These are phyloP conservation scores for Camelina sativa DNA, from an alignment of 345 rosid species.

Conservation along the genomic window DNA sequence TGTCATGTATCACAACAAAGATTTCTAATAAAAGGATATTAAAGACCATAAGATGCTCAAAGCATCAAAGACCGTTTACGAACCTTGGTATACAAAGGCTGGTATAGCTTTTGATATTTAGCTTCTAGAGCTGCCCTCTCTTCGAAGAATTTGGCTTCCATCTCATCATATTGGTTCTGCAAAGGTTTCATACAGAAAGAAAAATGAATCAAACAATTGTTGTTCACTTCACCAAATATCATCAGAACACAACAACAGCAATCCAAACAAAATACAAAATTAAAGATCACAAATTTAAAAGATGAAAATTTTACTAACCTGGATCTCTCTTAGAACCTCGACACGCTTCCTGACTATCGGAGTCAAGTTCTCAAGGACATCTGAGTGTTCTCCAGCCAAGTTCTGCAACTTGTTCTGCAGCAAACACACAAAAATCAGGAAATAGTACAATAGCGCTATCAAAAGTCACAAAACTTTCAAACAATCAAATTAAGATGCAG, in stretches of 20 bases:
- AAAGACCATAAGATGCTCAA: not conserved
- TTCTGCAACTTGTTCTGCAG: constrained; percentile 76
- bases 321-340: constrained; percentile 86
- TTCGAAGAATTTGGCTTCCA: constrained; percentile 87
- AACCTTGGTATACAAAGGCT: constrained; percentile 84
- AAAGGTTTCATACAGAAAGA: not conserved
- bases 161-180: constrained; percentile 81
- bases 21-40: not conserved
- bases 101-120: constrained; percentile 86
- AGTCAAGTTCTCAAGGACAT: constrained; percentile 66
- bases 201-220: not conserved
- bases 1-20: not conserved
- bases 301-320: constrained; percentile 49
- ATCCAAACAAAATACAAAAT: not conserved
- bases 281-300: not conserved
- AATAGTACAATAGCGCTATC: not conserved
- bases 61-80: constrained; percentile 9
- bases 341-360: constrained; percentile 85
- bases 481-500: not conserved
- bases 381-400: constrained; percentile 80
- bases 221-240: not conserved
- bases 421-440: constrained; percentile 4
- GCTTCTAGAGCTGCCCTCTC: constrained; percentile 93
- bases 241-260: not conserved
- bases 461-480: not conserved